Percentiles rank a stretch among this genome's conserved stretches.
Conservation (phyloP, 345 rosid species). For the Arabis hirsuta region DNA sequence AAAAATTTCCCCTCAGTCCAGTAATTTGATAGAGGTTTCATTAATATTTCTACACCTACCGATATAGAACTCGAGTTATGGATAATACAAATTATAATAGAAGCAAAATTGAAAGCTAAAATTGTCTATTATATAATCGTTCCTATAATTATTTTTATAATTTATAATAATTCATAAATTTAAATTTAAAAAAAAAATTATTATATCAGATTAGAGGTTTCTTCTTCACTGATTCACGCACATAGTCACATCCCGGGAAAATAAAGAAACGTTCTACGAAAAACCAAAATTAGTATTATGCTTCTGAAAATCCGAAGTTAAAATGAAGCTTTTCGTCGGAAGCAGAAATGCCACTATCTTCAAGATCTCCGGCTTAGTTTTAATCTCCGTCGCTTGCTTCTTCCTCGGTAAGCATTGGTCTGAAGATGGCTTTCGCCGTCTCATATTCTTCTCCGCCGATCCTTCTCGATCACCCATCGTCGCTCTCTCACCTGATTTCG, state of each 20-base stretch:
- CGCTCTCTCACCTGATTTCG: conserved; percentile 63
- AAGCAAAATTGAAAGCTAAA: too few relatives aligned
- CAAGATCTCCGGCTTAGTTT: conserved; percentile 55
- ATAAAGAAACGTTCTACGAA: not conserved
- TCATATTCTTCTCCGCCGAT: conserved; percentile 74
- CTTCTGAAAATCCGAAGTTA: not conserved
- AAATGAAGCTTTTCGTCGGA: conserved; percentile 57
- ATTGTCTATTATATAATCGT: too few relatives aligned
- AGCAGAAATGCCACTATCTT: conserved; percentile 44
- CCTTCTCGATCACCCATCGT: conserved; percentile 42
- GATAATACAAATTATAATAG: too few relatives aligned
- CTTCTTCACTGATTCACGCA: too few relatives aligned
- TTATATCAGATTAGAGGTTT: too few relatives aligned
- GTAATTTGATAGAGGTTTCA: too few relatives aligned
- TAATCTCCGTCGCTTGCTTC: conserved; percentile 71
- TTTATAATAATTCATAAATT: too few relatives aligned
- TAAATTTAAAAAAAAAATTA: too few relatives aligned
- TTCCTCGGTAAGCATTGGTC: conserved; percentile 92
- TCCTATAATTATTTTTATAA: too few relatives aligned
- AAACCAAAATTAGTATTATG: conserved; percentile 20
- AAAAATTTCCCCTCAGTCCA: too few relatives aligned
- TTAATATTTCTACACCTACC: too few relatives aligned
- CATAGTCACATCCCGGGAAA: conserved; percentile 14
- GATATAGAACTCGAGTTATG: too few relatives aligned
- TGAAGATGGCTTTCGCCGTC: conserved; percentile 60